These are phyloP conservation scores for Fusarium protoensiforme DNA, from an alignment of 2,329 filamentous ascomycete genomes.

Conservation along the genomic window DNA sequence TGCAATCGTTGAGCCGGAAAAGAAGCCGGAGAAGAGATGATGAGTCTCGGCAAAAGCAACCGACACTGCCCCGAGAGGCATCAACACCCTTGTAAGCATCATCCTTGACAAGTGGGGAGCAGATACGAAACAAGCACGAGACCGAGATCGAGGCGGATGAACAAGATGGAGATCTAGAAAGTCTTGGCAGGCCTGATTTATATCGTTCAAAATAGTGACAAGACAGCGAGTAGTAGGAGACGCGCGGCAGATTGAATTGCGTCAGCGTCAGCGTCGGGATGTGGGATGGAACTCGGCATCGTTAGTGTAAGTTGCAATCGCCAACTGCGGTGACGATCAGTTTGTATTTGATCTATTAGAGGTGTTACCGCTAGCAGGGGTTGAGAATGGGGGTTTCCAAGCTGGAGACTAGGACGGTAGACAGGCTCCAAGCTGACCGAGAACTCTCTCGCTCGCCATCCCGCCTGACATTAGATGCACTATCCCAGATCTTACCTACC, in stretches of 20 bases:
- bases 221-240: not conserved
- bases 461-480: not conserved
- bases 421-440: not conserved
- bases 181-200: not conserved
- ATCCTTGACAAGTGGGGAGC: not conserved
- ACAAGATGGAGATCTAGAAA: not conserved
- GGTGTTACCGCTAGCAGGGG: not conserved
- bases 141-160: not conserved
- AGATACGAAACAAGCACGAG: not conserved
- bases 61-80: not conserved
- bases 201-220: not conserved
- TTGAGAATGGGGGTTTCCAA: not conserved
- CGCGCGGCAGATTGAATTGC: not conserved
- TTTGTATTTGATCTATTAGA: not conserved
- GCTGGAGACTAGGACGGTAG: not conserved
- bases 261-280: not conserved
- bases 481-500: not conserved
- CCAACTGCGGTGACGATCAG: not conserved
- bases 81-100: not conserved
- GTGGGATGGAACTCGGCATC: not conserved
- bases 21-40: conserved; percentile 18
- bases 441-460: not conserved
- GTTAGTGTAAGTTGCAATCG: not conserved
- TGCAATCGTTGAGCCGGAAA: conserved; percentile 9
- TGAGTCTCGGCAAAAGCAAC: not conserved